Percentiles rank a stretch among this genome's conserved stretches.
These are phyloP conservation scores for Podila epicladia DNA, from an alignment of 192 early-diverging fungal genomes.

Conservation along the genomic window DNA sequence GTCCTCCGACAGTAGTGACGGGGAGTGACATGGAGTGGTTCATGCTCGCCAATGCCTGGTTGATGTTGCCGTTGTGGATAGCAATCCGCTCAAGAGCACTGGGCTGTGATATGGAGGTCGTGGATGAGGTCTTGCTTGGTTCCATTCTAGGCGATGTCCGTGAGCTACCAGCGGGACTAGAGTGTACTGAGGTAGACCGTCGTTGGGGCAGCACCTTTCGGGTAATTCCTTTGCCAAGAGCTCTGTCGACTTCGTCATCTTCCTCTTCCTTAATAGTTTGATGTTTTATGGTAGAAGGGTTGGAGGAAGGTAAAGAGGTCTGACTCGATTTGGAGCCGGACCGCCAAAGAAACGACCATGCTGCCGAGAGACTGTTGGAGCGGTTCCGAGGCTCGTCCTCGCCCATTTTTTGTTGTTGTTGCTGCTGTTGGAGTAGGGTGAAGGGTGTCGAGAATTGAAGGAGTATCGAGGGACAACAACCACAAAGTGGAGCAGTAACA, in stretches of 20 bases:
- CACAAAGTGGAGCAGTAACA: too few species aligned
- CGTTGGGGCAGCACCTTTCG: conserved; percentile 47
- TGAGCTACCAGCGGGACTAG: conserved; percentile 36
- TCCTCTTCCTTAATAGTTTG: conserved; percentile 39
- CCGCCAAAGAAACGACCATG: conserved; percentile 45
- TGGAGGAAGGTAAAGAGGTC: conserved; percentile 6
- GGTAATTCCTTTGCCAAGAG: conserved; percentile 38
- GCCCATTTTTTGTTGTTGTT: conserved; percentile 16
- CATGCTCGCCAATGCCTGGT: conserved; percentile 28
- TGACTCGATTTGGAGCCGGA: conserved; percentile 15
- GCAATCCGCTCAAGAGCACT: conserved; percentile 41
- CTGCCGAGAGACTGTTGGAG: conserved; percentile 45
- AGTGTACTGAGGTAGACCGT: conserved; percentile 30
- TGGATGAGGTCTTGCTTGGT: neutral
- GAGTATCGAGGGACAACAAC: too few species aligned
- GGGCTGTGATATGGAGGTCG: conserved; percentile 8
- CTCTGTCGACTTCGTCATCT: conserved; percentile 41
- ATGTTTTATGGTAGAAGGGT: conserved; percentile 2
- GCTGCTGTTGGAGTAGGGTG: neutral
- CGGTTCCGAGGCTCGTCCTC: conserved; percentile 43
- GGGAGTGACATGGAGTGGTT: conserved; percentile 28
- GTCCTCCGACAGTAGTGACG: conserved; percentile 1
- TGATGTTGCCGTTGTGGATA: conserved; percentile 47
- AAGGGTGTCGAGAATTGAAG: too few species aligned
- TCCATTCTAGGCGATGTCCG: conserved; percentile 26